phyloP scores from a whole-genome alignment of 768 basidiomycete species.

The Gyrodon lividus region DNA sequence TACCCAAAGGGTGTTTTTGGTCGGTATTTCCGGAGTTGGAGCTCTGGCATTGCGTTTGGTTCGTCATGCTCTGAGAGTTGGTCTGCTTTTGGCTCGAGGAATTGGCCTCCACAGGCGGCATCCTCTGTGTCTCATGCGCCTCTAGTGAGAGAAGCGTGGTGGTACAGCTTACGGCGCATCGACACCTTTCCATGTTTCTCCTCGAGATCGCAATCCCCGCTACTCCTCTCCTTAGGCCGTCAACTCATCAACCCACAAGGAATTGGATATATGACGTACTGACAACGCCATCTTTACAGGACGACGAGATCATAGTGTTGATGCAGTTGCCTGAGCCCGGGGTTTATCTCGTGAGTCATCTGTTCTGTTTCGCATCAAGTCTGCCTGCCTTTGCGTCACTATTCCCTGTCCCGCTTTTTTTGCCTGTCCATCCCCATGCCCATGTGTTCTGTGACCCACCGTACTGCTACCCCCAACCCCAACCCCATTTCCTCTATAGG shows the following conservation, averaged over 20 bases:
- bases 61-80: not conserved
- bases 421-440: too few species aligned
- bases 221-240: not conserved
- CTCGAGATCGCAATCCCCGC: not conserved
- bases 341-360: conserved; percentile 57
- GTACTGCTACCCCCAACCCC: not conserved
- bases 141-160: not conserved
- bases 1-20: not conserved
- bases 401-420: not conserved
- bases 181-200: not conserved
- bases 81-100: not conserved
- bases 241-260: too few species aligned
- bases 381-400: not conserved
- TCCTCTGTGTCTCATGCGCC: too few species aligned
- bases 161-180: not conserved
- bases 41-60: not conserved
- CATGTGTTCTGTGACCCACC: too few species aligned
- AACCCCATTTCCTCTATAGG: not conserved
- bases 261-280: conserved; percentile 2
- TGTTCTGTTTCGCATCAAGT: not conserved
- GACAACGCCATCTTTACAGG: conserved; percentile 41
- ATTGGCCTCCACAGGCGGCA: not conserved
- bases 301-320: conserved; percentile 76
- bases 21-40: not conserved
- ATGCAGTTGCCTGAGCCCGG: conserved; percentile 64